Conservation (phyloP, 2,329 filamentous ascomycete species). For the Pseudovirgaria hyperparasitica region DNA sequence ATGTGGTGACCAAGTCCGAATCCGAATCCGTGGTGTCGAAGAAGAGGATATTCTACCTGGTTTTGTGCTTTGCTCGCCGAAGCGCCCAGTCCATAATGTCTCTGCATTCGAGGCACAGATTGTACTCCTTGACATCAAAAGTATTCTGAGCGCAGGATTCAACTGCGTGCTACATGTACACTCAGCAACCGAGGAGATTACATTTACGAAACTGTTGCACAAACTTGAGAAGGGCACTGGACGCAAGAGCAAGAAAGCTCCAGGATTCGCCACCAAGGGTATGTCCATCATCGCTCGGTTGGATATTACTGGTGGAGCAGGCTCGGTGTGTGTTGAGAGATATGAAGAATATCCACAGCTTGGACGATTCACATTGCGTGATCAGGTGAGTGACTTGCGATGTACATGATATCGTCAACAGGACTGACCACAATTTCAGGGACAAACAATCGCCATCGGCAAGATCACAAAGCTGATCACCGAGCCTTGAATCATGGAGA, state of each 20-base stretch:
- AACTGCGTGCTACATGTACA: slow-evolving; percentile 98
- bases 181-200: slow-evolving; percentile 94
- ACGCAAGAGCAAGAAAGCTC: slow-evolving; percentile 84
- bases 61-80: slow-evolving; percentile 91
- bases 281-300: slow-evolving; percentile 85
- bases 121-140: slow-evolving; percentile 86
- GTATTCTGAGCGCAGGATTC: slow-evolving; percentile 85
- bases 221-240: slow-evolving; percentile 91
- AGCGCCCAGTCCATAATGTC: slow-evolving; percentile 86
- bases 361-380: slow-evolving; percentile 16
- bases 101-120: slow-evolving; percentile 90
- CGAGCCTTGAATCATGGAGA: too few species aligned
- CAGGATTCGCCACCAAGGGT: slow-evolving; percentile 73
- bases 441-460: slow-evolving; percentile 98
- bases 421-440: slow-evolving; percentile 40
- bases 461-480: slow-evolving; percentile 87
- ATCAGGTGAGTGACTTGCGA: slow-evolving; percentile 9
- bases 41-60: slow-evolving; percentile 94
- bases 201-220: slow-evolving; percentile 76
- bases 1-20: slow-evolving; percentile 87
- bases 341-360: slow-evolving; percentile 90
- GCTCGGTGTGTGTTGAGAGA: slow-evolving; percentile 79
- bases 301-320: slow-evolving; percentile 73
- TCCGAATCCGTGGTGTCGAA: slow-evolving; percentile 87
- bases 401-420: background rate